Conservation (phyloP, 1,284 basidiomycete genomes). For the Agaricales sp. region DNA sequence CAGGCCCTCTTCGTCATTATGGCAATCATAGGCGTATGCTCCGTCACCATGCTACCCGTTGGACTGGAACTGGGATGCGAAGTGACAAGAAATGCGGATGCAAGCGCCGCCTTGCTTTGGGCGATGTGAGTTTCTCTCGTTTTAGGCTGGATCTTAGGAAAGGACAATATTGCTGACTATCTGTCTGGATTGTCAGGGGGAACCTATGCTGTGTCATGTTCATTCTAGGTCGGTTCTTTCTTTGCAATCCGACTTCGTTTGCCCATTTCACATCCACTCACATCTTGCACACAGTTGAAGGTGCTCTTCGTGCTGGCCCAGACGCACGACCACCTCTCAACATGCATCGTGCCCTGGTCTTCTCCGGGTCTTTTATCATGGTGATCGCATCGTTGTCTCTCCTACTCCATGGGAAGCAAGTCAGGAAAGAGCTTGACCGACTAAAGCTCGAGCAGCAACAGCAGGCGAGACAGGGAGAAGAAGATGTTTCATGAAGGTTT, state of each 20-base stretch:
- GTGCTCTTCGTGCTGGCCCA: constrained; percentile 49
- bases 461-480: no score
- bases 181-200: constrained; percentile 28
- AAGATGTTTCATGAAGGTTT: no score
- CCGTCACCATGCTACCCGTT: constrained; percentile 61
- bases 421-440: constrained; percentile 48
- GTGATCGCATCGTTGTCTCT: constrained; percentile 28
- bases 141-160: constrained; percentile 1
- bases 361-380: constrained; percentile 43
- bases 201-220: constrained; percentile 58
- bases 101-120: constrained; percentile 67
- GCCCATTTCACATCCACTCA: background rate
- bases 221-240: constrained; percentile 40
- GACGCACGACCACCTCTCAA: constrained; percentile 56
- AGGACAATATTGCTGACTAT: constrained; percentile 5
- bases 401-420: constrained; percentile 46
- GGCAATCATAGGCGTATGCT: constrained; percentile 53
- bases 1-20: constrained; percentile 54
- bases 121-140: constrained; percentile 34
- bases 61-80: constrained; percentile 68
- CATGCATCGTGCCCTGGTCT: constrained; percentile 54
- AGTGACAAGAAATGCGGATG: constrained; percentile 66
- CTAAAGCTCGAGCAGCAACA: constrained; percentile 21
- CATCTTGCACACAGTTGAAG: constrained; percentile 31
- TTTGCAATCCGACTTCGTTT: background rate